Conservation (phyloP, 352 stramenopile genomes). For the Phytophthora melonis region DNA sequence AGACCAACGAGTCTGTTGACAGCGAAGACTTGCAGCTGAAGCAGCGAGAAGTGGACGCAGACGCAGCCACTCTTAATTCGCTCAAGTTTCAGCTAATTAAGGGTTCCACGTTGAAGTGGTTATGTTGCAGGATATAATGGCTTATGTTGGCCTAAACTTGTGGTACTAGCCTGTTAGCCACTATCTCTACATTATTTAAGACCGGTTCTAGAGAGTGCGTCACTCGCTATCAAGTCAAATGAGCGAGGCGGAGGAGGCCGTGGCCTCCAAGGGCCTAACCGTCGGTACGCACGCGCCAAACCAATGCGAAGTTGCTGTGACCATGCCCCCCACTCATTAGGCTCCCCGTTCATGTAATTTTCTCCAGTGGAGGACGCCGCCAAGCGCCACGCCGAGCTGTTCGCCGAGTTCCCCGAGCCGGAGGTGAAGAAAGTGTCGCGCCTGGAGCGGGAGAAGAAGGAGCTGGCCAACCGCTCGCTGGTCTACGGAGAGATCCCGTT, state of each 20-base stretch:
- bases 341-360: slow-evolving; percentile 5
- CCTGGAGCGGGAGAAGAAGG: slow-evolving; percentile 72
- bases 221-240: slow-evolving; percentile 13
- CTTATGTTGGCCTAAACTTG: background rate
- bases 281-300: slow-evolving; percentile 16
- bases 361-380: slow-evolving; percentile 52
- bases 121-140: slow-evolving; percentile 2
- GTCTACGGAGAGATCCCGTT: slow-evolving; percentile 77
- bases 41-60: background rate
- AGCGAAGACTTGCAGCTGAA: background rate
- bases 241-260: slow-evolving; percentile 31
- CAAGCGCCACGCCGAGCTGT: slow-evolving; percentile 60
- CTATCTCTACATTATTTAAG: slow-evolving; percentile 4
- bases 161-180: background rate
- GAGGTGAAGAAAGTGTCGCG: slow-evolving; percentile 67
- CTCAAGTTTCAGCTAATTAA: background rate
- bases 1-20: background rate
- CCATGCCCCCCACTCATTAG: slow-evolving; percentile 8
- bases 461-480: slow-evolving; percentile 68
- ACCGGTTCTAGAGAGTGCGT: background rate
- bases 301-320: background rate
- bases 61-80: background rate
- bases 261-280: slow-evolving; percentile 29
- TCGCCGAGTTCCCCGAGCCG: slow-evolving; percentile 52
- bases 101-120: slow-evolving; percentile 8